Conservation (phyloP, 2,329 filamentous ascomycete species). For the Trichoderma polysporum region DNA sequence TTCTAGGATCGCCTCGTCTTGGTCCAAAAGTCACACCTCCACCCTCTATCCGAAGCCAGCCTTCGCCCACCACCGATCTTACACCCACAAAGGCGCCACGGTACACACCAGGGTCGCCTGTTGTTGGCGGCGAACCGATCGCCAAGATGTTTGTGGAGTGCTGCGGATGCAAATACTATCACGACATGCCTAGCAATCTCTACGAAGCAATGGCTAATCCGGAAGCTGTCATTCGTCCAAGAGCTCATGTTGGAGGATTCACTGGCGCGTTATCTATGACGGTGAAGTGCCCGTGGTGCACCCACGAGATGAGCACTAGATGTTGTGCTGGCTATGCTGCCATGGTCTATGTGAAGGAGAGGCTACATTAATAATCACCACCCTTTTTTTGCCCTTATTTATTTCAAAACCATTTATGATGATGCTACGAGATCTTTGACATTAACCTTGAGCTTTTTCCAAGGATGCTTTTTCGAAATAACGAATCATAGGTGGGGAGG, state of each 20-base stretch:
- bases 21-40: conserved; percentile 19
- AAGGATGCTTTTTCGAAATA: neutral
- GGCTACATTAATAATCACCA: conserved; percentile 46
- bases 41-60: conserved; percentile 18
- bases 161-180: conserved; percentile 63
- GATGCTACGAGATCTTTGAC: conserved; percentile 5
- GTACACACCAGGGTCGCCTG: conserved; percentile 8
- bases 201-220: conserved; percentile 65
- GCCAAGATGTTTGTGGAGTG: conserved; percentile 66
- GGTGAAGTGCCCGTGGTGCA: conserved; percentile 70
- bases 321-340: conserved; percentile 71
- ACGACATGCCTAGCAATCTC: conserved; percentile 63
- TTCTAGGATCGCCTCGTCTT: conserved; percentile 6
- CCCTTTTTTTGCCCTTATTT: neutral
- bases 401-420: neutral
- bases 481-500: neutral
- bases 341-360: conserved; percentile 64
- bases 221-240: conserved; percentile 50
- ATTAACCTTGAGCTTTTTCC: neutral
- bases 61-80: neutral
- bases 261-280: conserved; percentile 58
- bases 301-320: conserved; percentile 65
- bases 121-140: conserved; percentile 41
- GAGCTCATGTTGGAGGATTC: conserved; percentile 52
- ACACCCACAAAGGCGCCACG: conserved; percentile 1